Conservation (phyloP, 176 grass and related monocot genomes). For the Chrysopogon serrulatus region DNA sequence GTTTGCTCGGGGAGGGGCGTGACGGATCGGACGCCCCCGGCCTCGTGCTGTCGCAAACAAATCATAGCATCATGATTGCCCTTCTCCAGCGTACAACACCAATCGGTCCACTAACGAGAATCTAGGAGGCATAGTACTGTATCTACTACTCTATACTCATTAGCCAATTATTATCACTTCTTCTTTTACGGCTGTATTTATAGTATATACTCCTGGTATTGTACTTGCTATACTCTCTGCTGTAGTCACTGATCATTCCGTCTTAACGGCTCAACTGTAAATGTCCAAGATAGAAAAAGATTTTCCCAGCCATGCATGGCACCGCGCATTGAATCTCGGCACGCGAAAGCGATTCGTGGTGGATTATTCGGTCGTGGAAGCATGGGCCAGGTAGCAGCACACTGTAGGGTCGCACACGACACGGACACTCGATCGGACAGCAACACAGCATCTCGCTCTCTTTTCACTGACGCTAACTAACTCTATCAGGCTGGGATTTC, state of each 20-base stretch:
- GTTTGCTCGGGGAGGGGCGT: not conserved
- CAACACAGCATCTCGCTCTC: not conserved
- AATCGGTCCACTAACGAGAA: not conserved
- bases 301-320: not conserved
- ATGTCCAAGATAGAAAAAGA: not conserved
- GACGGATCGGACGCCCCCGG: not conserved
- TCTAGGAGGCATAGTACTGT: not conserved
- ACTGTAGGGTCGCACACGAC: not conserved
- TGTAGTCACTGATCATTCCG: not conserved
- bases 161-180: not conserved
- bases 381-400: not conserved
- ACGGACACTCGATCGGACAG: not conserved
- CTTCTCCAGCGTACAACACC: not conserved
- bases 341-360: too few species aligned
- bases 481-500: not conserved
- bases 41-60: not conserved
- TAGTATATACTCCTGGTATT: accelerated
- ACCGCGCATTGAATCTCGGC: too few species aligned
- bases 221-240: not conserved
- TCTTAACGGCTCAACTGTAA: not conserved
- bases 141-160: not conserved
- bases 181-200: not conserved
- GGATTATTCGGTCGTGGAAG: not conserved
- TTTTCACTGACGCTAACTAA: not conserved
- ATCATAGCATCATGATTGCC: constrained; percentile 31